Conservation (phyloP, 805 yeast genomes). For the Metschnikowia proteae region DNA sequence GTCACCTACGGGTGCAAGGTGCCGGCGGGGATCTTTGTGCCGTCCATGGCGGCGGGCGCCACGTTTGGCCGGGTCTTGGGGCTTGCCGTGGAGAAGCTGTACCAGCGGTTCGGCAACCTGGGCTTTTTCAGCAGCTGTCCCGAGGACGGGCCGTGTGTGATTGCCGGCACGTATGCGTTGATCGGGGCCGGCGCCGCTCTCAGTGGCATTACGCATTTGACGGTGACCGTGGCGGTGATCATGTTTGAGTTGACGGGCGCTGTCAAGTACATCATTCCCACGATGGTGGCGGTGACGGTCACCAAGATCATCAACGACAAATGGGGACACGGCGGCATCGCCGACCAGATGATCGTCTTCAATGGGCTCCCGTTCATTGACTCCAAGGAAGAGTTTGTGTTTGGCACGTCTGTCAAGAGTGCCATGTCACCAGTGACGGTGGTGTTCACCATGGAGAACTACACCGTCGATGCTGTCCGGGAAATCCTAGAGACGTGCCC, state of each 20-base stretch:
- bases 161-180: slow-evolving; percentile 93
- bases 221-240: slow-evolving; percentile 88
- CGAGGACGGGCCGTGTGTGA: slow-evolving; percentile 52
- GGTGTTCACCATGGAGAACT: slow-evolving; percentile 33
- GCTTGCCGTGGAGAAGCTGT: slow-evolving; percentile 52
- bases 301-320: slow-evolving; percentile 76
- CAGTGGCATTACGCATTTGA: slow-evolving; percentile 89
- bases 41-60: slow-evolving; percentile 96
- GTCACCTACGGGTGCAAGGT: slow-evolving; percentile 89
- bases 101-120: slow-evolving; percentile 32
- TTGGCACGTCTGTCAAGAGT: slow-evolving; percentile 43
- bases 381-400: slow-evolving; percentile 62
- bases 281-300: slow-evolving; percentile 91
- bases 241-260: slow-evolving; percentile 98
- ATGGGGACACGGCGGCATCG: slow-evolving; percentile 83
- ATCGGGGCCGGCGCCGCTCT: slow-evolving; percentile 95
- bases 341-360: slow-evolving; percentile 88
- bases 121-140: slow-evolving; percentile 32
- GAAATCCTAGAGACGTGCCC: slow-evolving; percentile 29
- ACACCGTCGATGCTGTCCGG: slow-evolving; percentile 30
- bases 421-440: slow-evolving; percentile 56
- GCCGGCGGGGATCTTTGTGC: slow-evolving; percentile 97
- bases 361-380: slow-evolving; percentile 85
- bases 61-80: slow-evolving; percentile 90
- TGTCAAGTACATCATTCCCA: slow-evolving; percentile 82